These are phyloP conservation scores for Phytopythium kandeliae DNA, from an alignment of 352 stramenopile genomes.

Conservation along the genomic window DNA sequence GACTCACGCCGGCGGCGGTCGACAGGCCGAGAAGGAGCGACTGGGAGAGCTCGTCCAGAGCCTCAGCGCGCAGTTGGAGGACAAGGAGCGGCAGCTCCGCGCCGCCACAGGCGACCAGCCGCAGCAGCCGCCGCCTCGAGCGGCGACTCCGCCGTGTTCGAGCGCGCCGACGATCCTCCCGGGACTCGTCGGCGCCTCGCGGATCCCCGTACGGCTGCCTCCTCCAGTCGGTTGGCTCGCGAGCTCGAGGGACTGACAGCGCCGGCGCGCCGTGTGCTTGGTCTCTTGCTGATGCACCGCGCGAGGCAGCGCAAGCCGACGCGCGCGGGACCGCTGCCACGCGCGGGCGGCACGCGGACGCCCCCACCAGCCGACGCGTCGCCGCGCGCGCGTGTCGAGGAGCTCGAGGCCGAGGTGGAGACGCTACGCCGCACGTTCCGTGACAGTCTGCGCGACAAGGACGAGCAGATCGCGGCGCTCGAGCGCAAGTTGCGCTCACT, in stretches of 20 bases:
- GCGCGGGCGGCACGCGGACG: neutral
- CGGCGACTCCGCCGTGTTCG: neutral
- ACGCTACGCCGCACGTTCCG: constrained; percentile 41
- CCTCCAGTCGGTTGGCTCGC: neutral
- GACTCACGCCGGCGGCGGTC: neutral
- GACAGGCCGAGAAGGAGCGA: constrained; percentile 64
- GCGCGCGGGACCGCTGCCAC: neutral
- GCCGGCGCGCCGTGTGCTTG: no score
- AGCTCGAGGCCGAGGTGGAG: constrained; percentile 30
- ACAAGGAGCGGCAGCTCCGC: constrained; percentile 48
- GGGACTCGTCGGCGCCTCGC: constrained; percentile 8
- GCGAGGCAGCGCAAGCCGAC: constrained; percentile 2
- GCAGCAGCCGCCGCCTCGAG: neutral
- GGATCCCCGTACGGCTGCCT: constrained; percentile 24
- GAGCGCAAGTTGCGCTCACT: constrained; percentile 16
- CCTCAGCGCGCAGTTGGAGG: constrained; percentile 51
- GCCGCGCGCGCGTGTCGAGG: neutral
- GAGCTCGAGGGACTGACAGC: neutral
- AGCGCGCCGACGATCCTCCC: neutral
- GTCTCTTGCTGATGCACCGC: neutral
- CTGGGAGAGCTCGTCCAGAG: constrained; percentile 41
- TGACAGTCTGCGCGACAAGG: constrained; percentile 48
- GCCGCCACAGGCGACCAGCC: constrained; percentile 5
- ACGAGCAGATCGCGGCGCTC: constrained; percentile 50
- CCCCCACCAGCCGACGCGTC: constrained; percentile 2